A percentile compares a stretch with the other conserved stretches of the same genome.
These are phyloP conservation scores for Mortierella sp. DNA, from an alignment of 371 early-diverging fungal species.

Conservation along the genomic window DNA sequence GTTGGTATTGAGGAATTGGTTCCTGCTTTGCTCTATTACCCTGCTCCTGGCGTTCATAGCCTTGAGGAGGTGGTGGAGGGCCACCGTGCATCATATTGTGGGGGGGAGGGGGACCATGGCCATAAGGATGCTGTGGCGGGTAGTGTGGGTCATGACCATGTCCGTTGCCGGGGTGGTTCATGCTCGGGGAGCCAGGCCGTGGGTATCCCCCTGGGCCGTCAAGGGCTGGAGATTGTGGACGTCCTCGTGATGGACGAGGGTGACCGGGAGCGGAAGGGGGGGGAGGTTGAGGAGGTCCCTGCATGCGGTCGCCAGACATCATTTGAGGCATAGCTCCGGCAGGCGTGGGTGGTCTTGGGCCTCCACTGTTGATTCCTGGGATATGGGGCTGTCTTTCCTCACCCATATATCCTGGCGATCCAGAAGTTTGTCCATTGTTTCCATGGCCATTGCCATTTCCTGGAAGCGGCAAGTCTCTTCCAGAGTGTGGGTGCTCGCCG, in stretches of 20 bases:
- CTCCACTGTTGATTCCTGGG: slow-evolving; percentile 42
- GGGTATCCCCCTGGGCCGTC: slow-evolving; percentile 29
- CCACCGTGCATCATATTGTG: slow-evolving; percentile 34
- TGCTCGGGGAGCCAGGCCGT: slow-evolving; percentile 32
- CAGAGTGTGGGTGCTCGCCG: slow-evolving; percentile 35
- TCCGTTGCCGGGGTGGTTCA: slow-evolving; percentile 26
- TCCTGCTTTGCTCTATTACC: slow-evolving; percentile 34
- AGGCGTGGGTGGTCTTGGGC: slow-evolving; percentile 43
- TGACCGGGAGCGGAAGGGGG: slow-evolving; percentile 17
- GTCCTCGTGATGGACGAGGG: slow-evolving; percentile 26
- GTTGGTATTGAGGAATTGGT: slow-evolving; percentile 32
- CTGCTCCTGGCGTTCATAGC: slow-evolving; percentile 31
- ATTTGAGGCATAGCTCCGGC: slow-evolving; percentile 47
- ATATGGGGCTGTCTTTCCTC: slow-evolving; percentile 51
- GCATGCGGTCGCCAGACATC: slow-evolving; percentile 38
- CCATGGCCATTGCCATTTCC: slow-evolving; percentile 19
- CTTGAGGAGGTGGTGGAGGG: slow-evolving; percentile 21
- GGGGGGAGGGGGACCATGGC: slow-evolving; percentile 36
- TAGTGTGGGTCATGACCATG: slow-evolving; percentile 43
- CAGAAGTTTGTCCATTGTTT: slow-evolving; percentile 17
- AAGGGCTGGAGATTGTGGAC: slow-evolving; percentile 32
- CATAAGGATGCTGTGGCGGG: slow-evolving; percentile 31
- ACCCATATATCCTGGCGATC: slow-evolving; percentile 27
- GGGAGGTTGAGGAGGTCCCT: slow-evolving; percentile 22
- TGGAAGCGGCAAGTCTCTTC: slow-evolving; percentile 45